These are phyloP conservation scores for Suillus spraguei DNA, from an alignment of 768 basidiomycete species.

Conservation along the genomic window DNA sequence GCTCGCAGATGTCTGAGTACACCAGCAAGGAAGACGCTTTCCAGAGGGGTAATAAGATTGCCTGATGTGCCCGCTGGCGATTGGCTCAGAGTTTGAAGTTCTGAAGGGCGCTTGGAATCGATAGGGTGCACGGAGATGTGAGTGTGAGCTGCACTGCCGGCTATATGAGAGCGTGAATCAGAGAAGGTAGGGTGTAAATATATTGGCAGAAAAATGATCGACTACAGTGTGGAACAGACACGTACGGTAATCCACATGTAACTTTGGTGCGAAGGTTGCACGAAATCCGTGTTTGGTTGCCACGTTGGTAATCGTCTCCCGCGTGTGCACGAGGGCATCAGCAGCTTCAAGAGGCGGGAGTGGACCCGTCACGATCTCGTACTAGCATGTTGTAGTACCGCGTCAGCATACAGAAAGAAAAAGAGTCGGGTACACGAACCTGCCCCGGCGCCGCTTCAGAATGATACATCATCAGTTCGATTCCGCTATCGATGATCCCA, in stretches of 20 bases:
- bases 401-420: background rate
- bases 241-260: constrained; percentile 43
- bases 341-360: constrained; percentile 65
- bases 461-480: constrained; percentile 71
- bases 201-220: background rate
- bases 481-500: constrained; percentile 45
- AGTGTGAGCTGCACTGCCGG: constrained; percentile 60
- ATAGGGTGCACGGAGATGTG: constrained; percentile 62
- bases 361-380: constrained; percentile 71
- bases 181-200: background rate
- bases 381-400: constrained; percentile 34
- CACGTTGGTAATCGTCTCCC: constrained; percentile 67
- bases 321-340: constrained; percentile 66
- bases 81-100: background rate
- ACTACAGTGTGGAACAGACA: background rate
- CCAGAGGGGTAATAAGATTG: constrained; percentile 41
- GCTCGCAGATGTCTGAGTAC: constrained; percentile 60
- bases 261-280: constrained; percentile 67
- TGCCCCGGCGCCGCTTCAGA: constrained; percentile 73
- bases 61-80: constrained; percentile 2
- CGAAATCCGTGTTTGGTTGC: constrained; percentile 63
- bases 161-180: constrained; percentile 22
- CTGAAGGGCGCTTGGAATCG: constrained; percentile 1
- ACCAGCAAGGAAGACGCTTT: constrained; percentile 64
- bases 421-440: constrained; percentile 31